Percentiles rank a stretch among this genome's conserved stretches.
phyloP scores from a whole-genome alignment of 352 stramenopile genomes.

The Lagenidium giganteum region DNA sequence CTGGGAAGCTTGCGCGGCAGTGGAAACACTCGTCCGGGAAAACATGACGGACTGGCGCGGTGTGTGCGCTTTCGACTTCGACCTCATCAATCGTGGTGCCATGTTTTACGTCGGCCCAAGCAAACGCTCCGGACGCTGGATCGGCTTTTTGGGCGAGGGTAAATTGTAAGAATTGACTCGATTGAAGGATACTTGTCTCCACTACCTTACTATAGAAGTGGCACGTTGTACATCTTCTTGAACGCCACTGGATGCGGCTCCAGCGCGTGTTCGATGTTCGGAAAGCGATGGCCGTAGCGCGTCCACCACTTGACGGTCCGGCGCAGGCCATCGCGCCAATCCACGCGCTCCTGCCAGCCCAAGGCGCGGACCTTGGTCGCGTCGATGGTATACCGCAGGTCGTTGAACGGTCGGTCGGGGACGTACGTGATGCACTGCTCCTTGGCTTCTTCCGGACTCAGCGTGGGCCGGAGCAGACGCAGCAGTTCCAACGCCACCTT shows the following conservation, averaged over 20 bases:
- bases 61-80: neutral
- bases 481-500: conserved; percentile 91
- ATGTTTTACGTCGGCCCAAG: conserved; percentile 1
- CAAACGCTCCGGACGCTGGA: conserved; percentile 3
- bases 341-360: conserved; percentile 91
- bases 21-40: neutral
- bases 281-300: conserved; percentile 66
- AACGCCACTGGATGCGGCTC: conserved; percentile 73
- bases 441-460: conserved; percentile 28
- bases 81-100: neutral
- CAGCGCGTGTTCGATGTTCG: conserved; percentile 82
- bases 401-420: conserved; percentile 95
- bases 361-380: conserved; percentile 86
- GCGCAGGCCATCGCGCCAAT: conserved; percentile 91
- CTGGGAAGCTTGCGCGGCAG: no score
- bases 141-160: neutral
- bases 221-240: conserved; percentile 56
- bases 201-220: no score
- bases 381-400: conserved; percentile 97
- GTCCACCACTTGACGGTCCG: conserved; percentile 90
- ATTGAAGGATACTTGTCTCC: no score
- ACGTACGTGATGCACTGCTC: conserved; percentile 64
- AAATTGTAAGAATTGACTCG: no score
- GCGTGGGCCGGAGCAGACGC: conserved; percentile 38
- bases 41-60: neutral